Percentiles rank a stretch among this genome's conserved stretches.
Evolutionary conservation across 768 basidiomycete species (phyloP).

Genomic region (Leucosporidium scottii): DNA sequence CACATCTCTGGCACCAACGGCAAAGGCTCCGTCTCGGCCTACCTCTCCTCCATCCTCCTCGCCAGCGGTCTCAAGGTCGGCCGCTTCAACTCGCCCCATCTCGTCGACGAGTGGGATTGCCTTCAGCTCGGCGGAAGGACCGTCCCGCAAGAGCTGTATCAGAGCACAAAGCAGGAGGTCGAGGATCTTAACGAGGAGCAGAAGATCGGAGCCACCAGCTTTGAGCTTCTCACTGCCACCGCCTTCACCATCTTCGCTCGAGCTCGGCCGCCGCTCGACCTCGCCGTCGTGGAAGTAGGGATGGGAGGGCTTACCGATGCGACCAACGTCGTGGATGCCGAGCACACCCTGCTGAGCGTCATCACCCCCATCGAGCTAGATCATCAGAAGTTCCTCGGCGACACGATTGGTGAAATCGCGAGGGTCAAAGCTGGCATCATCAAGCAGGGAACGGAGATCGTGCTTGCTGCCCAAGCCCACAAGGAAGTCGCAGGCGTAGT

Average conservation of each 20-base stretch:
- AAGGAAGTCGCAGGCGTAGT: conserved; percentile 38
- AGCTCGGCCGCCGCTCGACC: conserved; percentile 50
- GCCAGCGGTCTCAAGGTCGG: conserved; percentile 59
- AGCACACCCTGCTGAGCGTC: conserved; percentile 64
- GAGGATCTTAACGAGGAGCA: conserved; percentile 47
- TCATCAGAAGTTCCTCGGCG: conserved; percentile 82
- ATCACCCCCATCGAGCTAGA: conserved; percentile 85
- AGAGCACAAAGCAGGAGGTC: conserved; percentile 46
- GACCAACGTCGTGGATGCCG: conserved; percentile 76
- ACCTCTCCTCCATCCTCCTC: conserved; percentile 67
- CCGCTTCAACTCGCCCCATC: conserved; percentile 87
- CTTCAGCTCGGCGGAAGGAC: conserved; percentile 57
- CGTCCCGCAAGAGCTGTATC: conserved; percentile 51
- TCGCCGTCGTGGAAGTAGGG: conserved; percentile 85
- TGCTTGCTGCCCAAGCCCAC: conserved; percentile 42
- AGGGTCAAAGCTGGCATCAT: conserved; percentile 77
- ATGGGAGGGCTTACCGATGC: conserved; percentile 91
- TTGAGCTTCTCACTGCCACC: conserved; percentile 77
- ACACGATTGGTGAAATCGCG: conserved; percentile 65
- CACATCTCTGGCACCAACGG: conserved; percentile 96
- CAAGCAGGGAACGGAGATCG: conserved; percentile 46
- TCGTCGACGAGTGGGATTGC: conserved; percentile 66
- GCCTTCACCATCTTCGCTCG: conserved; percentile 71
- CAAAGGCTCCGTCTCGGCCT: conserved; percentile 84
- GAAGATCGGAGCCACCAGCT: conserved; percentile 55